Evolutionary conservation across 352 stramenopile genomes (phyloP).

Genomic region (Blastocystis hominis): DNA sequence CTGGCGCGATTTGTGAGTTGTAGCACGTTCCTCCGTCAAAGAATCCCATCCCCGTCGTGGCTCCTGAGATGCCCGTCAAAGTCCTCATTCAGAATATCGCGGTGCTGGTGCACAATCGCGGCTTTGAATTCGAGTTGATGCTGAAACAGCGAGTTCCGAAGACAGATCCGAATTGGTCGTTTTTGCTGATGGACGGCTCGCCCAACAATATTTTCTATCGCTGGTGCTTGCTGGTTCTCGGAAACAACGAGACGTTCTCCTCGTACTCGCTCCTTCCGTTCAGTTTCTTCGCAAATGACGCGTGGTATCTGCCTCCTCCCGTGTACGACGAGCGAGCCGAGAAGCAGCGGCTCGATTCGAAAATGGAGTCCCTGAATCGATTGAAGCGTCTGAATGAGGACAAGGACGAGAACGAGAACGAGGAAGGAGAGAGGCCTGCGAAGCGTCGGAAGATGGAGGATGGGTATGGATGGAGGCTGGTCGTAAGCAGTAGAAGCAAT

Average conservation of each 20-base stretch:
- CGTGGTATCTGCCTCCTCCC: slow-evolving; percentile 23
- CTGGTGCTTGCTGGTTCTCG: slow-evolving; percentile 42
- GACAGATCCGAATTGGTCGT: neutral
- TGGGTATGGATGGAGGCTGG: neutral
- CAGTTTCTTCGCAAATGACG: neutral
- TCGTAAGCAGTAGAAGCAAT: slow-evolving; percentile 20
- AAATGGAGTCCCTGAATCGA: neutral
- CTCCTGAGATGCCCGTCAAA: neutral
- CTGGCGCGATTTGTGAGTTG: neutral
- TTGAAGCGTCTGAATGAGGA: neutral
- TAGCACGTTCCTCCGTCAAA: neutral
- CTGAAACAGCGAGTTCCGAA: neutral
- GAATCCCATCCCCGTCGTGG: neutral
- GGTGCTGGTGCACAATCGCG: slow-evolving; percentile 33
- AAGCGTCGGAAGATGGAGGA: neutral
- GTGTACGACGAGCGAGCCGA: neutral
- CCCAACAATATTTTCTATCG: neutral
- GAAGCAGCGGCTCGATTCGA: neutral
- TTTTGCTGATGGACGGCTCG: neutral
- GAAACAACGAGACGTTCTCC: slow-evolving; percentile 3
- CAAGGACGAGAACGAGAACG: neutral
- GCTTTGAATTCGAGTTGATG: neutral
- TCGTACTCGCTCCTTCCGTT: slow-evolving; percentile 20
- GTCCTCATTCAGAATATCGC: neutral
- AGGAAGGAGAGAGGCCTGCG: neutral